phyloP scores from a whole-genome alignment of 1,139 yeast species.

The Candida sp. region DNA sequence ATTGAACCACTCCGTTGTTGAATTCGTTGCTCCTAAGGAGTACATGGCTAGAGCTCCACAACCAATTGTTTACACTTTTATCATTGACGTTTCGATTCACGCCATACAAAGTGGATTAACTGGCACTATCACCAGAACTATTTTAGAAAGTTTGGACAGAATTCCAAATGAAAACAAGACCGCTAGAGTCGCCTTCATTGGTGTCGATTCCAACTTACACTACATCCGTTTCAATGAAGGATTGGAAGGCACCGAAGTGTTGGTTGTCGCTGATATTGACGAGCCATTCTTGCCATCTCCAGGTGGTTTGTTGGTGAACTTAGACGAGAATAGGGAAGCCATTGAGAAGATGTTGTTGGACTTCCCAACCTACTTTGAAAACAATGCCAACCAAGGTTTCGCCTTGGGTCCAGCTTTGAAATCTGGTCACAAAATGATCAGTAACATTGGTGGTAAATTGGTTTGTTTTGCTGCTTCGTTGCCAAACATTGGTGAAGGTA shows the following conservation, averaged over 20 bases:
- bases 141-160: constrained; percentile 84
- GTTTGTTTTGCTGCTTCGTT: constrained; percentile 78
- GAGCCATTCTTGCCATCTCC: constrained; percentile 95
- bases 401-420: constrained; percentile 94
- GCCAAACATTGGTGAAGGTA: constrained; percentile 88
- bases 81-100: constrained; percentile 84
- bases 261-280: constrained; percentile 89
- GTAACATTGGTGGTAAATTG: constrained; percentile 89
- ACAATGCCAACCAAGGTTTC: constrained; percentile 67
- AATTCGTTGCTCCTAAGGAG: constrained; percentile 93
- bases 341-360: constrained; percentile 76
- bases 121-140: constrained; percentile 87
- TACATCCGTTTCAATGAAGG: constrained; percentile 73
- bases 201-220: constrained; percentile 87
- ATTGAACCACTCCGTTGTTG: constrained; percentile 85
- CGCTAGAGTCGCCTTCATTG: constrained; percentile 84
- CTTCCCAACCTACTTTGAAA: constrained; percentile 74
- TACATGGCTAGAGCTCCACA: constrained; percentile 96
- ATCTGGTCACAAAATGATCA: constrained; percentile 83
- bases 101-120: constrained; percentile 85
- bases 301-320: constrained; percentile 77
- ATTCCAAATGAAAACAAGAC: constrained; percentile 88
- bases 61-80: constrained; percentile 87
- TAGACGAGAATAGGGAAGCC: constrained; percentile 71
- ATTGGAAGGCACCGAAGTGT: constrained; percentile 66